Percentiles rank a stretch among this genome's conserved stretches.
phyloP scores from a whole-genome alignment of 2,329 filamentous ascomycete genomes.

The Cordyceps militaris region DNA sequence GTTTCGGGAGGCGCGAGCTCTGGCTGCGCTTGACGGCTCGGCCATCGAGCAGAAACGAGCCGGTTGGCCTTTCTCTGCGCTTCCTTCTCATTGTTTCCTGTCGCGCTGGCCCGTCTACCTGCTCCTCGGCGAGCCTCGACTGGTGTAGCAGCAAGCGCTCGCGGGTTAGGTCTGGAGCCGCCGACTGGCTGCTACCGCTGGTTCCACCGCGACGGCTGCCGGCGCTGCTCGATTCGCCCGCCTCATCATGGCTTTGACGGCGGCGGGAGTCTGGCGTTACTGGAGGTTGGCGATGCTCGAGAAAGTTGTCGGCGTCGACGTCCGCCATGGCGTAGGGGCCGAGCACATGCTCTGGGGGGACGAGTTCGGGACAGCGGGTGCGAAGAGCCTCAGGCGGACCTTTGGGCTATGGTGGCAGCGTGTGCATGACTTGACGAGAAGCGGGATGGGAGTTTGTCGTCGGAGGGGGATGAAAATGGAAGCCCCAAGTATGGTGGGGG shows the following conservation, averaged over 20 bases:
- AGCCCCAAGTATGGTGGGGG: neutral
- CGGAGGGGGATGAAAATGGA: neutral
- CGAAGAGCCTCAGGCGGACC: neutral
- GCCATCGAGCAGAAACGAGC: slow-evolving; percentile 9
- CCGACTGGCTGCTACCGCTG: slow-evolving; percentile 2
- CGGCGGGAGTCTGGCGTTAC: slow-evolving; percentile 18
- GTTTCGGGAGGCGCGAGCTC: slow-evolving; percentile 1
- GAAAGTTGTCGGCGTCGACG: slow-evolving; percentile 14
- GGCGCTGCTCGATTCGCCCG: slow-evolving; percentile 37
- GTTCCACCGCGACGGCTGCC: slow-evolving; percentile 22
- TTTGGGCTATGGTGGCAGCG: neutral
- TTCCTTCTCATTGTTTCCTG: slow-evolving; percentile 14
- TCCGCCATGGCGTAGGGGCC: slow-evolving; percentile 18
- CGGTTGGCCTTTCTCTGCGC: slow-evolving; percentile 17
- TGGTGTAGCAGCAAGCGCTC: slow-evolving; percentile 13
- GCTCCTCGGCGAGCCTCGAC: neutral
- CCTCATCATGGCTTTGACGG: slow-evolving; percentile 32
- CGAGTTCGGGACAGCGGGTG: neutral
- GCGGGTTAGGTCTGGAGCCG: slow-evolving; percentile 1
- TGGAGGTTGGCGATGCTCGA: neutral
- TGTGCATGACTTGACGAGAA: neutral
- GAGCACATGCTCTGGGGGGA: slow-evolving; percentile 16
- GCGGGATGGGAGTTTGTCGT: neutral
- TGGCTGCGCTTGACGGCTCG: neutral
- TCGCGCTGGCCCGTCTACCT: slow-evolving; percentile 16